Percentiles rank a stretch among this genome's conserved stretches.
These are phyloP conservation scores for Peterozyma xylosa DNA, from an alignment of 805 yeast genomes.

Conservation along the genomic window DNA sequence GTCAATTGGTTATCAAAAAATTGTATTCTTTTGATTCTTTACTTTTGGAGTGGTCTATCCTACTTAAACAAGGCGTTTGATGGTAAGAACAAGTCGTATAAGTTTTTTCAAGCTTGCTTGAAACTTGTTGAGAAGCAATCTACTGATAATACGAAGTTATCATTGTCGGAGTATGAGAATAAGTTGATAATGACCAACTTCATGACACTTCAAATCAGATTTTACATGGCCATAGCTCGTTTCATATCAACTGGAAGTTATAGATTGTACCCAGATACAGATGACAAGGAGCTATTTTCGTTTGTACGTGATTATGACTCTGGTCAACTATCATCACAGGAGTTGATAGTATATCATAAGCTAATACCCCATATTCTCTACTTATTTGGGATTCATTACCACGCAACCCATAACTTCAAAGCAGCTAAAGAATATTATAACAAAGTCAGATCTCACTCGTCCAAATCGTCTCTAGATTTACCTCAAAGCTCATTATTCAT, in stretches of 20 bases:
- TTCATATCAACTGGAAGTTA: conserved; percentile 22
- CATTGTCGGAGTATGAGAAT: conserved; percentile 17
- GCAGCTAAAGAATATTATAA: conserved; percentile 31
- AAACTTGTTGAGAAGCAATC: conserved; percentile 23
- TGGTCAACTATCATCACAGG: conserved; percentile 29
- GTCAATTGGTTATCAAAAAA: conserved; percentile 34
- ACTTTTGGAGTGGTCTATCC: conserved; percentile 33
- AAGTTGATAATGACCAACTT: conserved; percentile 22
- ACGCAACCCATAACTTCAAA: conserved; percentile 25
- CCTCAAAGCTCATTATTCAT: conserved; percentile 1
- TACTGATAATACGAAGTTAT: conserved; percentile 11
- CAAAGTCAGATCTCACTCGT: conserved; percentile 22
- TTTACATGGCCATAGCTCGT: conserved; percentile 29
- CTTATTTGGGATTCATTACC: conserved; percentile 31
- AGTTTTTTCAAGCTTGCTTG: conserved; percentile 28
- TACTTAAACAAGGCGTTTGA: conserved; percentile 28
- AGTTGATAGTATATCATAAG: conserved; percentile 26
- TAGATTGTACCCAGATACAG: conserved; percentile 3
- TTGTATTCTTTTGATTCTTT: conserved; percentile 32
- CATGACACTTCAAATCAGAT: conserved; percentile 21
- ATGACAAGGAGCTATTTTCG: conserved; percentile 15
- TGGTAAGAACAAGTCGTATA: conserved; percentile 25
- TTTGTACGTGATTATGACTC: conserved; percentile 29
- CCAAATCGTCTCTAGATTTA: neutral
- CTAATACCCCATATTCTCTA: conserved; percentile 30